These are phyloP conservation scores for Wallacemonas sp. DNA, from an alignment of 208 protist genomes.

Conservation along the genomic window DNA sequence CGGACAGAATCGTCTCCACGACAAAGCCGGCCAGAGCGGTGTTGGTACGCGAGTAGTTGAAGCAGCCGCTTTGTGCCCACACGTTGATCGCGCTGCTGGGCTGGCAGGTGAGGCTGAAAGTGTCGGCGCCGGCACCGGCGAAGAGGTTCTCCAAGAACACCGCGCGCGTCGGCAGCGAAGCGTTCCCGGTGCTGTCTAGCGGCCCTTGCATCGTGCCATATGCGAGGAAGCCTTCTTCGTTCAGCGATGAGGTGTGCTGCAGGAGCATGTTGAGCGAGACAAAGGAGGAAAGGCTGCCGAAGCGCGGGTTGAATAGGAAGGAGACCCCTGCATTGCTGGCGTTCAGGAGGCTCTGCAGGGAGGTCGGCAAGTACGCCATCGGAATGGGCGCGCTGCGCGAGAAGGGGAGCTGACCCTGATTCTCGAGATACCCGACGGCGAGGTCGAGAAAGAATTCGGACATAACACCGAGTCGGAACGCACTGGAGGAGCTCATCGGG, in stretches of 20 bases:
- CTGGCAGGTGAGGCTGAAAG: slow-evolving; percentile 19
- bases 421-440: slow-evolving; percentile 47
- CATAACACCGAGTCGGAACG: slow-evolving; percentile 43
- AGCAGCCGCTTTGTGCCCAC: slow-evolving; percentile 27
- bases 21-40: slow-evolving; percentile 58
- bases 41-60: slow-evolving; percentile 56
- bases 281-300: slow-evolving; percentile 11
- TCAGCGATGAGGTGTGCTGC: slow-evolving; percentile 60
- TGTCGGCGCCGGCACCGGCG: neutral
- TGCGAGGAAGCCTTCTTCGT: slow-evolving; percentile 31
- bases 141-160: slow-evolving; percentile 48
- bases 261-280: slow-evolving; percentile 69
- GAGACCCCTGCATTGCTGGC: slow-evolving; percentile 1
- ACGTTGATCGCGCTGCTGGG: slow-evolving; percentile 10
- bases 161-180: slow-evolving; percentile 20
- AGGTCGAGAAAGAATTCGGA: slow-evolving; percentile 58
- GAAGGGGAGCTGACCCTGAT: slow-evolving; percentile 40
- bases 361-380: slow-evolving; percentile 39
- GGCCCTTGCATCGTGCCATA: slow-evolving; percentile 8
- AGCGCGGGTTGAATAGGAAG: slow-evolving; percentile 24
- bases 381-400: slow-evolving; percentile 35
- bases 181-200: slow-evolving; percentile 5
- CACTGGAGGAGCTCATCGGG: slow-evolving; percentile 21
- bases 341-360: slow-evolving; percentile 1
- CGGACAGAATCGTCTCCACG: slow-evolving; percentile 40